A percentile compares a stretch with the other conserved stretches of the same genome.
phyloP scores from a whole-genome alignment of 345 rosid genomes.

The Carallia brachiata region DNA sequence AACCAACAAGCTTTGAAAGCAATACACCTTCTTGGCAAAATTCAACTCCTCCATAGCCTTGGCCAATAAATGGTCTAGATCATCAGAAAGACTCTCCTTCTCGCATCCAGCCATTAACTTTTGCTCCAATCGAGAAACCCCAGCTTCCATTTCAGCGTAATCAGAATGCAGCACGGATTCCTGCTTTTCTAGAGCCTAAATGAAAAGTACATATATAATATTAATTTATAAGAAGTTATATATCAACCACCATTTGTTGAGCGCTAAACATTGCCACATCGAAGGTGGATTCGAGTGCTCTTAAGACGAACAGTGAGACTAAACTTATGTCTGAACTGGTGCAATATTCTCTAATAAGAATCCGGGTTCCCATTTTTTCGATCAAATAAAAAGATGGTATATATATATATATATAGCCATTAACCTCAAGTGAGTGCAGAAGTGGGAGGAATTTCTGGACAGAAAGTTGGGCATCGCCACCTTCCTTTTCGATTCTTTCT shows the following conservation, averaged over 20 bases:
- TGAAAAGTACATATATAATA: background rate
- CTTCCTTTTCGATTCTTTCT: constrained; percentile 34
- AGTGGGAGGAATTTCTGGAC: constrained; percentile 45
- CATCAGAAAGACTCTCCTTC: constrained; percentile 32
- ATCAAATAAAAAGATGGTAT: background rate
- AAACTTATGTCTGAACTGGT: too few relatives aligned
- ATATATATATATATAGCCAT: too few relatives aligned
- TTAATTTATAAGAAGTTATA: background rate
- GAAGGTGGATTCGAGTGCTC: too few relatives aligned
- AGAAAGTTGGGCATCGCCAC: constrained; percentile 26
- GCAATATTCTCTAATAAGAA: too few relatives aligned
- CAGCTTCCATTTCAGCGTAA: constrained; percentile 42
- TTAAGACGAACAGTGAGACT: too few relatives aligned
- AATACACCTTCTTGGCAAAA: constrained; percentile 54
- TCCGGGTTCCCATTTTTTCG: too few relatives aligned
- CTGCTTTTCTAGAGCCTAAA: constrained; percentile 52
- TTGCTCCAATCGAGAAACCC: constrained; percentile 46
- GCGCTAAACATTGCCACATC: too few relatives aligned
- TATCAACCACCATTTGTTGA: background rate
- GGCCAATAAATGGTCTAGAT: constrained; percentile 37
- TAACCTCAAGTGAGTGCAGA: constrained; percentile 51
- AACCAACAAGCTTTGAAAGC: background rate
- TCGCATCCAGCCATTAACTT: constrained; percentile 35
- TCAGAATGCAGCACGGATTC: constrained; percentile 43
- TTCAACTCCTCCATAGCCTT: constrained; percentile 44